Evolutionary conservation across 371 early-diverging fungal species (phyloP), one percentile per base, ranked within the genome.

Genomic region (Coemansia sp.): DNA sequence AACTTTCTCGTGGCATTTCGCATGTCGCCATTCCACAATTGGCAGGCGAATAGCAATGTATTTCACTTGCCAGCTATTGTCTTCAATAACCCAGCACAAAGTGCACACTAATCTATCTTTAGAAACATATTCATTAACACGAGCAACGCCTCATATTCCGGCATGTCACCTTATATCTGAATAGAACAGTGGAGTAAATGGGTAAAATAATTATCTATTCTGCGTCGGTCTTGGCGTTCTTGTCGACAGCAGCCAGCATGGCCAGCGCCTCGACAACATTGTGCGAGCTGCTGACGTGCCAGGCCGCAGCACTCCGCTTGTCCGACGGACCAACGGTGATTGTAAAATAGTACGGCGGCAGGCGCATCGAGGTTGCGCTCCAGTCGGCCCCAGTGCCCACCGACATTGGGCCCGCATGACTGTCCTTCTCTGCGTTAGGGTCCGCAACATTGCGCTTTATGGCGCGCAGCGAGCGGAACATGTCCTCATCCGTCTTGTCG

Each of bases 401-500:
- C 33, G 40, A 56, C 30, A 42, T 51, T 55, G 43, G 38, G 12
- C 2, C 31, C 10, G 55, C 8, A 39, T 11, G n/a, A 20, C 40
- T 10, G 33, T 47, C 41, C 26, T 40, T 52, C 36, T 26, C 41
- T 16, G 9, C 20, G 31, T 16, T 12, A 20, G 11, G 47, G 39
- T 48, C 63, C 35, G 43, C 36, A 30, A 70, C 48, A 31, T 43
- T 51, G 30, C 59, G 58, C 40, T 60, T 61, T 40, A 66, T 55
- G 4, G 55, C 83, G 48, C 80, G 82, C 49, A 91, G 65, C 0
- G 84, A 87, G 26, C 88, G 84, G 78, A 90, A 91, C 97, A 98
- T 97, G 70, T 97, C 98, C 72, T 97, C 97, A 70, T 98, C 98
- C 1, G 98, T 97, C 75, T 90, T 86, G 75, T 97, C 97, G 72